These are phyloP conservation scores for Pseudopediastrum boryanum DNA, from an alignment of 139 green algal species.

Conservation along the genomic window DNA sequence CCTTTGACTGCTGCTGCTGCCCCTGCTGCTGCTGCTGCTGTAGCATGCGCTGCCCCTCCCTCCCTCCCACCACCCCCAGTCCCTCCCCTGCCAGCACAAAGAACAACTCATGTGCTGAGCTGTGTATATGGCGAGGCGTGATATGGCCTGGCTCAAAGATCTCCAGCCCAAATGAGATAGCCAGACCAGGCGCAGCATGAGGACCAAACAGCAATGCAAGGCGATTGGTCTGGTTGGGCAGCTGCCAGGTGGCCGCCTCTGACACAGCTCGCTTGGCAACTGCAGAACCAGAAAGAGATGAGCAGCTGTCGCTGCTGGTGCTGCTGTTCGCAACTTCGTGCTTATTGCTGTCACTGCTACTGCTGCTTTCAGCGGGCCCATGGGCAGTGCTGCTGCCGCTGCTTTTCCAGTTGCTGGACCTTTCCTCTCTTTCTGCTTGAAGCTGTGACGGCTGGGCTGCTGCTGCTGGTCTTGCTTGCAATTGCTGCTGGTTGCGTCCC, in stretches of 20 bases:
- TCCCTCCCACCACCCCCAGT: constrained; percentile 46
- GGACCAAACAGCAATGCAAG: constrained; percentile 71
- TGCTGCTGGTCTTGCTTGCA: background rate
- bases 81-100: constrained; percentile 76
- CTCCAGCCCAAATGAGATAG: constrained; percentile 72
- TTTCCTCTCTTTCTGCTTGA: constrained; percentile 7
- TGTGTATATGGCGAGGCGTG: constrained; percentile 77
- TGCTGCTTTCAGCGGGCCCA: background rate
- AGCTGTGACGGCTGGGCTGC: background rate
- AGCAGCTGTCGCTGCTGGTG: constrained; percentile 27
- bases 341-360: background rate
- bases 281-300: background rate
- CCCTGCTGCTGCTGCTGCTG: background rate
- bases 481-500: background rate
- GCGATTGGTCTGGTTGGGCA: constrained; percentile 84
- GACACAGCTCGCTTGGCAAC: constrained; percentile 51
- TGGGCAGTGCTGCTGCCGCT: no score
- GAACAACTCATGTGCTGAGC: constrained; percentile 82
- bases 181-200: constrained; percentile 18
- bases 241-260: constrained; percentile 69
- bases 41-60: background rate
- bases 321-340: background rate
- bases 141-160: constrained; percentile 65
- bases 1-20: background rate
- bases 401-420: background rate